Base-by-base conservation (phyloP, 306 rosid species). In the Cyclanthera cordifolia region DNA sequence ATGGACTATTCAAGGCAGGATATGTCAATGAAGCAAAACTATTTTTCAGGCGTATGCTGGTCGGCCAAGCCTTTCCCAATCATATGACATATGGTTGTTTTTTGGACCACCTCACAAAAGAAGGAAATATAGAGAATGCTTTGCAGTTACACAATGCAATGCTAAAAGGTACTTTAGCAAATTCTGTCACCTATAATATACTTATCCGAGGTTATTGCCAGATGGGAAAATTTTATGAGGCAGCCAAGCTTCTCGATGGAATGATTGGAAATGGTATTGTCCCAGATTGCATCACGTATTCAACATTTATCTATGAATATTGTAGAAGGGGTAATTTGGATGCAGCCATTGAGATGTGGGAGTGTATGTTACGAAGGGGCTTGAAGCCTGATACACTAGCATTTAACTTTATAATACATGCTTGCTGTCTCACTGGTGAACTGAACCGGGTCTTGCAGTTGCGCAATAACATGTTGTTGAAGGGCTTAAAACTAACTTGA, bases 181-280 rank as follows among this genome's bases (percentile, higher is more conserved):
- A 85, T 75, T 79, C 93, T 6, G 84, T 83, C 27, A 83, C 98
- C 17, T 92, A 84, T 72, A 92, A 89, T 80, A 85, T 87, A 74
- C 92, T 92, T 56, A 84, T 92, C 46, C 82, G 90, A 13, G 93
- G 95, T 74, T 92, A 87, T 76, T 92, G 90, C 84, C 86, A 84
- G 75, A 76, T 83, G 82, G 93, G 90, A 41, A 83, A 81, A 70
- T 85, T 92, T 76, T 67, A 69, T 3, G 96, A 89, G 80, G 95
- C 98, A 67, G 72, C 82, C 59, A 53, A 81, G 34, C 79, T 92
- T 73, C 86, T 89, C 6, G 73, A 71, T 53, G 88, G 79, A 73
- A 92, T 89, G 98, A 68, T 83, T 46, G 73, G 56, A 72, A 79
- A 80, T 56, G 88, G 93, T 72, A 75, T 89, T 39, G 83, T 75